Evolutionary conservation across 2,329 filamentous ascomycete genomes (phyloP).

Genomic region (Paecilomyces sp.): DNA sequence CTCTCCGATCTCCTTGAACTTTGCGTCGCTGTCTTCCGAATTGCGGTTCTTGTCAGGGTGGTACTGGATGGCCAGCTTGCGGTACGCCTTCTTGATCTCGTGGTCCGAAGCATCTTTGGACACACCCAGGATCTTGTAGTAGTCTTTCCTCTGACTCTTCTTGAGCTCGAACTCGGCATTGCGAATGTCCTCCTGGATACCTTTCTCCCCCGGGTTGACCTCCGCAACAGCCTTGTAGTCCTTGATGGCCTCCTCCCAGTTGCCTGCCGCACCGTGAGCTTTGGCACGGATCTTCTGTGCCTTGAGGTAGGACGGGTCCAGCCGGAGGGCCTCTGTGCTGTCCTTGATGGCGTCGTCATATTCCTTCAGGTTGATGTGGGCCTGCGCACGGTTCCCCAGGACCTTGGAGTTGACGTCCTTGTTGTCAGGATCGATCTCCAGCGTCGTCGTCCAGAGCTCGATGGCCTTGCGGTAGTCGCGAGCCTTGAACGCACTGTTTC

Average conservation of each 20-base stretch:
- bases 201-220: conserved; percentile 71
- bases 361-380: conserved; percentile 70
- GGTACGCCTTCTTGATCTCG: conserved; percentile 94
- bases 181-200: conserved; percentile 75
- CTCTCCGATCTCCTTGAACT: conserved; percentile 97
- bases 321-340: conserved; percentile 72
- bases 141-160: conserved; percentile 95
- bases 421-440: conserved; percentile 81
- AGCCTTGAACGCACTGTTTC: conserved; percentile 83
- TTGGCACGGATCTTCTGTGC: conserved; percentile 92
- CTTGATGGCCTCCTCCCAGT: conserved; percentile 85
- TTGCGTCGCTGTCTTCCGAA: conserved; percentile 73
- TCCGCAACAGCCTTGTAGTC: conserved; percentile 86
- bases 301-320: conserved; percentile 82
- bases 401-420: conserved; percentile 92
- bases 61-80: conserved; percentile 86
- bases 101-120: conserved; percentile 76
- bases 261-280: conserved; percentile 73
- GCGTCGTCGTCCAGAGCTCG: conserved; percentile 73
- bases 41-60: conserved; percentile 94
- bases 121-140: conserved; percentile 93
- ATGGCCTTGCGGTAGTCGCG: conserved; percentile 73
- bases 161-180: conserved; percentile 92
- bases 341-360: conserved; percentile 76
- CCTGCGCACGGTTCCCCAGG: conserved; percentile 85